Conservation (phyloP, 2,329 filamentous ascomycete genomes). For the Passalora sequoiae region DNA sequence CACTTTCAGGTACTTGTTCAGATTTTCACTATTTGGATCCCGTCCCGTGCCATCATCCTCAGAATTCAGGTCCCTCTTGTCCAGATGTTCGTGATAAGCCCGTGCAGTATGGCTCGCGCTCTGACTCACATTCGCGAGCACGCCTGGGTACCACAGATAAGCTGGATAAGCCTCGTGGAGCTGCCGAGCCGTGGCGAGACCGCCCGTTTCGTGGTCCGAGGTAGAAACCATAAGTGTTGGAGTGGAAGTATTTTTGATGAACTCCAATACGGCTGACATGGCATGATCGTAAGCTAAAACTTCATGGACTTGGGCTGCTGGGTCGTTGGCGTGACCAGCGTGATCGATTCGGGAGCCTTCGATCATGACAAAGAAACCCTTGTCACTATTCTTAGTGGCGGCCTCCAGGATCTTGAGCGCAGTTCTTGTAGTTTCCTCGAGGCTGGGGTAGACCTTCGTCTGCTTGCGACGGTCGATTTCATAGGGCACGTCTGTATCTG, state of each 20-base stretch:
- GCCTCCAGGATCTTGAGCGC: constrained; percentile 73
- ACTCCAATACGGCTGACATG: constrained; percentile 77
- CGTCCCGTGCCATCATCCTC: constrained; percentile 23
- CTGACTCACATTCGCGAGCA: constrained; percentile 73
- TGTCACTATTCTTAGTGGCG: constrained; percentile 75
- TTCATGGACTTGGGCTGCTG: constrained; percentile 62
- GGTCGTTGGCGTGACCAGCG: constrained; percentile 63
- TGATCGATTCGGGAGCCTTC: constrained; percentile 96
- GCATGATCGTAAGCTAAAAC: constrained; percentile 91
- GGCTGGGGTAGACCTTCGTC: constrained; percentile 74
- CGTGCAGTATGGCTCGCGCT: constrained; percentile 65
- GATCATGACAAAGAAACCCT: constrained; percentile 98
- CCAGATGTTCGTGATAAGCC: constrained; percentile 58
- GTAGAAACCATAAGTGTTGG: constrained; percentile 82
- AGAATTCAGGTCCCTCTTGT: constrained; percentile 22
- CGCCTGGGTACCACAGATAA: constrained; percentile 75
- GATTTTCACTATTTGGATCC: constrained; percentile 41
- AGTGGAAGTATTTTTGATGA: constrained; percentile 66
- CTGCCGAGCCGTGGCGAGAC: constrained; percentile 74
- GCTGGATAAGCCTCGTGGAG: constrained; percentile 58
- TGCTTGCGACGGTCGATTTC: constrained; percentile 83
- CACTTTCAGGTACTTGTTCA: constrained; percentile 59
- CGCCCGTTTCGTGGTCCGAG: constrained; percentile 94
- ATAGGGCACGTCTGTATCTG: constrained; percentile 76
- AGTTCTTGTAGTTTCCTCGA: constrained; percentile 84